These are phyloP conservation scores for Boletus fagicola DNA, from an alignment of 768 basidiomycete genomes.

Conservation along the genomic window DNA sequence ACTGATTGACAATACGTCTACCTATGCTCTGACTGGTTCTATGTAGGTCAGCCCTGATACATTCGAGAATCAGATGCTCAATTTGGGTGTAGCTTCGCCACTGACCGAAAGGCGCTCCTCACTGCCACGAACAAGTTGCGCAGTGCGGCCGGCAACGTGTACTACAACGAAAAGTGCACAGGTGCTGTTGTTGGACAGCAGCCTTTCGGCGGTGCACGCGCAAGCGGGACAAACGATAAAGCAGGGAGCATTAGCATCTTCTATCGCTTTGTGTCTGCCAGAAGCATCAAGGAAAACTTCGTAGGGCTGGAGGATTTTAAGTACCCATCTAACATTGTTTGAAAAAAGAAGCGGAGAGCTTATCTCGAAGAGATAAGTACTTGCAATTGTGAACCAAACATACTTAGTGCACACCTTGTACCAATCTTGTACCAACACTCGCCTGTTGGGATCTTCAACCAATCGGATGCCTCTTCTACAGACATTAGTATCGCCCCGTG, in stretches of 20 bases:
- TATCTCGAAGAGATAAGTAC: background rate
- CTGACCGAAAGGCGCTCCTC: slow-evolving; percentile 77
- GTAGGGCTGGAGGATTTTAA: slow-evolving; percentile 73
- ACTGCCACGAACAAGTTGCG: slow-evolving; percentile 79
- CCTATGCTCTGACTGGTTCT: slow-evolving; percentile 92
- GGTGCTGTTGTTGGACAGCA: slow-evolving; percentile 98
- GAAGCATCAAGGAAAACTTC: slow-evolving; percentile 98
- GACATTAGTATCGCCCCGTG: background rate
- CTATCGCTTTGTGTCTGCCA: slow-evolving; percentile 80
- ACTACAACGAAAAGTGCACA: slow-evolving; percentile 98
- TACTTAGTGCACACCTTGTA: background rate
- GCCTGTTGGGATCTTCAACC: background rate
- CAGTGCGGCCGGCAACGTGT: slow-evolving; percentile 93
- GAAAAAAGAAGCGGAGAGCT: slow-evolving; percentile 9
- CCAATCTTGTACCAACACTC: background rate
- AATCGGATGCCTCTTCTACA: background rate
- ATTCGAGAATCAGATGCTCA: slow-evolving; percentile 10
- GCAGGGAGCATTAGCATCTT: slow-evolving; percentile 80
- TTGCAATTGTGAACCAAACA: background rate
- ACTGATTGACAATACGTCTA: slow-evolving; percentile 80
- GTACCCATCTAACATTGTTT: slow-evolving; percentile 88
- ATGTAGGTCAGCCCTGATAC: slow-evolving; percentile 54
- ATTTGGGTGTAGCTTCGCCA: slow-evolving; percentile 60
- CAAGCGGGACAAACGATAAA: slow-evolving; percentile 97
- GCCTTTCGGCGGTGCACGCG: slow-evolving; percentile 93